Percentiles rank a stretch among this genome's conserved stretches.
Conservation (phyloP, 768 basidiomycete species). For the Chalciporus pseudorubinellus region DNA sequence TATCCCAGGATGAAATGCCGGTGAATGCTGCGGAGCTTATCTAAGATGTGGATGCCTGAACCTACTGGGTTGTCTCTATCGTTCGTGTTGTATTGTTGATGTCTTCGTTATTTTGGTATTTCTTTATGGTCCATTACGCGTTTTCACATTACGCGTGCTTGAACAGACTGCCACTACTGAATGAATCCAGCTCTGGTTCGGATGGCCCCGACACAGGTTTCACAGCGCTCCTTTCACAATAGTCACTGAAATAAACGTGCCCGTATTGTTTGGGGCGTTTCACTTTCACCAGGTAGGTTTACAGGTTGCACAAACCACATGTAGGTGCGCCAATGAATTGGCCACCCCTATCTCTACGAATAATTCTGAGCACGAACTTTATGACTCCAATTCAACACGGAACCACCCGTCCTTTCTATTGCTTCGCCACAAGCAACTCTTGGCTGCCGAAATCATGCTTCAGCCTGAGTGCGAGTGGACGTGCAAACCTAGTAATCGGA, state of each 20-base stretch:
- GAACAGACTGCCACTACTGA: neutral
- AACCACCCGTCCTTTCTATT: no score
- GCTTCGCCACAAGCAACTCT: no score
- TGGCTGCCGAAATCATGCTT: no score
- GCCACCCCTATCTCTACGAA: neutral
- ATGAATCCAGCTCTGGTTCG: no score
- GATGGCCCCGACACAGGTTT: no score
- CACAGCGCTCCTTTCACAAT: neutral
- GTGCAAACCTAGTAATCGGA: constrained; percentile 7
- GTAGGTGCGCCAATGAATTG: neutral
- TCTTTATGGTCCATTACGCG: constrained; percentile 2
- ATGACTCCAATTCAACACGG: no score
- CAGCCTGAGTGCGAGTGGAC: no score
- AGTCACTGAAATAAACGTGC: neutral
- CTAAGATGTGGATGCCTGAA: constrained; percentile 38
- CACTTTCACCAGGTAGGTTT: neutral
- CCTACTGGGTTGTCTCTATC: constrained; percentile 5
- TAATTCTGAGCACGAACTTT: neutral
- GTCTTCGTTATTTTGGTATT: constrained; percentile 6
- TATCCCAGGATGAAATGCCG: constrained; percentile 91
- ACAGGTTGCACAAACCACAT: neutral
- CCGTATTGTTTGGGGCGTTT: neutral
- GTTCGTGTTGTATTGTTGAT: constrained; percentile 19
- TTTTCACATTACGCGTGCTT: neutral
- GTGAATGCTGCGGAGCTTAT: constrained; percentile 98